phyloP scores from a whole-genome alignment of 2,329 filamentous ascomycete genomes.

The Monosporascus ibericus region DNA sequence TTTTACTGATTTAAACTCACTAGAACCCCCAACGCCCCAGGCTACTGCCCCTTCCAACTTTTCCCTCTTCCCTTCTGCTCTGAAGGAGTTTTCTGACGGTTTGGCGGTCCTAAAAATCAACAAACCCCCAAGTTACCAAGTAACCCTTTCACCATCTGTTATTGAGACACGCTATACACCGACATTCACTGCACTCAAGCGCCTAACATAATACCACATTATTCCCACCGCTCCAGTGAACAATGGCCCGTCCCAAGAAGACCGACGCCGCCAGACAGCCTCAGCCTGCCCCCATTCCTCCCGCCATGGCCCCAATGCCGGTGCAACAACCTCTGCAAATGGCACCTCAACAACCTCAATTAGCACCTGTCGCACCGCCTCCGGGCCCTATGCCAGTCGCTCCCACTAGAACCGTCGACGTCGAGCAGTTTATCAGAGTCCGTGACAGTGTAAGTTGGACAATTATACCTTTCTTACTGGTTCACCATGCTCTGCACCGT shows the following conservation, averaged over 20 bases:
- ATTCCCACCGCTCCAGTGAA: slow-evolving; percentile 2
- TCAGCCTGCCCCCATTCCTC: slow-evolving; percentile 29
- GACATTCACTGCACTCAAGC: too few species aligned
- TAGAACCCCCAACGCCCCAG: neutral
- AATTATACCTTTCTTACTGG: neutral
- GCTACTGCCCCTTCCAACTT: neutral
- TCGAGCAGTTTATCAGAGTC: slow-evolving; percentile 73
- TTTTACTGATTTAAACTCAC: neutral
- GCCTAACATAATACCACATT: neutral
- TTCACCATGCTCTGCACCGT: neutral
- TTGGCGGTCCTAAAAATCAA: neutral
- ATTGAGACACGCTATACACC: too few species aligned
- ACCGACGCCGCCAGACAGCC: slow-evolving; percentile 29
- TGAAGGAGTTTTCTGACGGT: neutral
- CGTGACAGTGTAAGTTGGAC: slow-evolving; percentile 67
- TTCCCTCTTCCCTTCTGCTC: neutral
- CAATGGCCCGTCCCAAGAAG: slow-evolving; percentile 36
- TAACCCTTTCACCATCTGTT: neutral
- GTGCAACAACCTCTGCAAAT: slow-evolving; percentile 13
- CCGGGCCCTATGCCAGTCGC: slow-evolving; percentile 12
- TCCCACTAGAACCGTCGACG: slow-evolving; percentile 42
- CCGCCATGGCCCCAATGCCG: slow-evolving; percentile 32
- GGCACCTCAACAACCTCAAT: slow-evolving; percentile 8
- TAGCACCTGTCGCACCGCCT: slow-evolving; percentile 14
- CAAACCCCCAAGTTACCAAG: neutral